Evolutionary conservation across 176 grass and related monocot species (phyloP), one percentile per base, ranked within the genome.

Genomic region (Miscanthus lutarioriparius): DNA sequence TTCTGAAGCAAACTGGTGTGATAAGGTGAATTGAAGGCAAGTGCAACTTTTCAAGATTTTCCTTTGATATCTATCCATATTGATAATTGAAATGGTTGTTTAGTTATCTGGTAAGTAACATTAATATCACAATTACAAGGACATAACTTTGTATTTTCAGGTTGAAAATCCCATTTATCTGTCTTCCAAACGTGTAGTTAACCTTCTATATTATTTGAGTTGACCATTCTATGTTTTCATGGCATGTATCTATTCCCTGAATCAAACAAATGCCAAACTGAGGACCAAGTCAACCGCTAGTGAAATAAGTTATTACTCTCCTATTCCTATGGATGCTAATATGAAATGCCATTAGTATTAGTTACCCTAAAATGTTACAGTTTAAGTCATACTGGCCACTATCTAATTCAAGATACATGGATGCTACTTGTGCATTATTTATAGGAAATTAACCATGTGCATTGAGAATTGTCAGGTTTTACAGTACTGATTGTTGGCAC

Each of bases 171-270:
- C 36, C 20, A 12, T 43, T 72, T 70, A 56, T 77, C 58, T 76
- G 45, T 51, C n/a, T 64, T 39, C 15, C 49, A 64, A 70, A 82
- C 54, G 76, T 70, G 6, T 7, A 61, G 70, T 25, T 69, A 70
- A 47, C 39, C 10, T 4, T 76, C 38, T 63, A 58, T 77, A 87
- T 61, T 88, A 70, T 74, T 82, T 45, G 13, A 83, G 35, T 54
- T 73, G 43, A 83, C 36, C 41, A 65, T 66, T 15, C 19, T 88
- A 48, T 78, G 22, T 51, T 75, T 44, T 75, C 48, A 67, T 56
- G 10, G 14, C 26, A 22, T 71, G 4, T 15, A 62, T 39, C 74
- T 79, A 73, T 83, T 66, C 7, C 30, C 13, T 3, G 27, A 83
- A 70, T 62, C n/a, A 73, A 48, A 65, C 44, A 6, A 79, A 79